Conservation (phyloP, 2,329 filamentous ascomycete genomes). For the Nannizzia gypsea region DNA sequence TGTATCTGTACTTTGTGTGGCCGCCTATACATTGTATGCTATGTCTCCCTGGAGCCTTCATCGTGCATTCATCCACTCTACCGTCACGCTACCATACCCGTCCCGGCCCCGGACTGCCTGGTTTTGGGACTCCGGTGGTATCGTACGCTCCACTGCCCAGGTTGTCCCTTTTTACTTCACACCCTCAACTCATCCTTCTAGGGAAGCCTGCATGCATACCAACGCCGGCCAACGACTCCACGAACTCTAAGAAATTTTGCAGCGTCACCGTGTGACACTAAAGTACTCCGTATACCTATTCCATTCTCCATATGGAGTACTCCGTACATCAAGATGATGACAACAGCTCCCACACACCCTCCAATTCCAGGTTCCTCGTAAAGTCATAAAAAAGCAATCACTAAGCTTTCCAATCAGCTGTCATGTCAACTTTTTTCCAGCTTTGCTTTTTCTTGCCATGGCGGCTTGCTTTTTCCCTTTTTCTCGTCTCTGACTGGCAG, state of each 20-base stretch:
- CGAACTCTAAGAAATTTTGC: too few relatives aligned
- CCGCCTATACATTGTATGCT: too few relatives aligned
- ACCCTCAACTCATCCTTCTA: neutral
- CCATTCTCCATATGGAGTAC: neutral
- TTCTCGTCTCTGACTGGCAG: neutral
- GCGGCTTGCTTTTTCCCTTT: neutral
- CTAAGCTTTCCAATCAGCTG: neutral
- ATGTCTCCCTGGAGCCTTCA: too few relatives aligned
- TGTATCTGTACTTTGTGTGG: too few relatives aligned
- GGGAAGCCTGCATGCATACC: neutral
- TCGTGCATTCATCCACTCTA: too few relatives aligned
- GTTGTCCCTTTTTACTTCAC: slow-evolving; percentile 22
- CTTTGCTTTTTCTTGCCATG: neutral
- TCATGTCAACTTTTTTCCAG: neutral
- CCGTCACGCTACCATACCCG: too few relatives aligned
- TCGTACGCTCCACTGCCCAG: slow-evolving; percentile 43
- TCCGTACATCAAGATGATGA: neutral
- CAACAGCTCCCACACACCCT: too few relatives aligned
- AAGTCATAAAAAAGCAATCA: neutral
- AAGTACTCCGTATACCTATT: too few relatives aligned
- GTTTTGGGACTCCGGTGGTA: slow-evolving; percentile 41
- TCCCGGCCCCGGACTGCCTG: slow-evolving; percentile 21
- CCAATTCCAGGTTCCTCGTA: neutral
- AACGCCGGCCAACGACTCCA: neutral
- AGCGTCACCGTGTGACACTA: neutral